Evolutionary conservation across 441 rosid genomes (phyloP).

Genomic region (Biscutella laevigata): DNA sequence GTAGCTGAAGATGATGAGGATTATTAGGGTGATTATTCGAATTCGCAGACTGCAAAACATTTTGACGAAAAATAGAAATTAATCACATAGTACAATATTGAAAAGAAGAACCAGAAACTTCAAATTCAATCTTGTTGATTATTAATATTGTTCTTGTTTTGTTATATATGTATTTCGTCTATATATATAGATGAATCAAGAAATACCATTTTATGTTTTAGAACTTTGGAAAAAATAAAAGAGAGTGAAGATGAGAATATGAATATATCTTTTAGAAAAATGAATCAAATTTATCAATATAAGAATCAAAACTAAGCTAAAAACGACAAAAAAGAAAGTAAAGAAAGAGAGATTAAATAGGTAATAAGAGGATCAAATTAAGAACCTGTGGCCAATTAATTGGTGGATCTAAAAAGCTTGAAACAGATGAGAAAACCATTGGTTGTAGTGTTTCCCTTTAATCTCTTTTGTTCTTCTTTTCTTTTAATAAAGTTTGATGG

Average conservation of each 20-base stretch:
- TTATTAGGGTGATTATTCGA: constrained; percentile 20
- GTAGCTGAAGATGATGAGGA: constrained; percentile 22
- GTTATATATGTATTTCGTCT: constrained; percentile 1
- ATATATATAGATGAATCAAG: constrained; percentile 22
- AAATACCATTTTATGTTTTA: constrained; percentile 23
- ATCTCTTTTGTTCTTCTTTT: constrained; percentile 23
- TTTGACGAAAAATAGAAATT: background rate
- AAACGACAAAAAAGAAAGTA: constrained; percentile 13
- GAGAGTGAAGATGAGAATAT: constrained; percentile 27
- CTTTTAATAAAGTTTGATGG: constrained; percentile 32
- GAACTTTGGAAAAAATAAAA: constrained; percentile 18
- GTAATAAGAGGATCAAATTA: constrained; percentile 19
- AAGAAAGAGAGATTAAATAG: constrained; percentile 9
- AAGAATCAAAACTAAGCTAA: constrained; percentile 23
- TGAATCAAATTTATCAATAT: constrained; percentile 15
- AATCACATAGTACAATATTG: constrained; percentile 11
- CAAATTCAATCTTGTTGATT: background rate
- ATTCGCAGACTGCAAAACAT: constrained; percentile 23
- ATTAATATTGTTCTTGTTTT: background rate
- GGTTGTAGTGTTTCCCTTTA: constrained; percentile 22
- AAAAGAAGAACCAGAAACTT: background rate
- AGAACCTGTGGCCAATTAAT: constrained; percentile 28
- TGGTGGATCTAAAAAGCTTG: constrained; percentile 31
- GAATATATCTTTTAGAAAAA: constrained; percentile 27
- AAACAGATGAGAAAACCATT: constrained; percentile 28